phyloP scores from a whole-genome alignment of 2,329 filamentous ascomycete species.

The Neurospora sp. region DNA sequence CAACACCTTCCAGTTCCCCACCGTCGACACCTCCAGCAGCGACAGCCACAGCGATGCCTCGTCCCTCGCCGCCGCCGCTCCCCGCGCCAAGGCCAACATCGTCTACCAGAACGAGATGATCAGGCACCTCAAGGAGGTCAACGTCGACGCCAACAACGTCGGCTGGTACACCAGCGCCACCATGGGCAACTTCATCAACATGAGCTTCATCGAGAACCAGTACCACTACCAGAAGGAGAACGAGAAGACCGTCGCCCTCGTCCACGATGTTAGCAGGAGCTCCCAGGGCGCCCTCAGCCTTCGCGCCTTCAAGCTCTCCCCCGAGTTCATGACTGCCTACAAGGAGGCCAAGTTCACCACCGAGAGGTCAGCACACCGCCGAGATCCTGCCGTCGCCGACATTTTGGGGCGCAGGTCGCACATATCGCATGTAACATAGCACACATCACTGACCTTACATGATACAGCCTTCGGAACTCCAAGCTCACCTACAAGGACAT shows the following conservation, averaged over 20 bases:
- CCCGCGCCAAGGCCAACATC: slow-evolving; percentile 82
- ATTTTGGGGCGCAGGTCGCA: slow-evolving; percentile 2
- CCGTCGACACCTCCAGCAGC: slow-evolving; percentile 59
- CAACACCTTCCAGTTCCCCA: slow-evolving; percentile 90
- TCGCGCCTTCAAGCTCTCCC: slow-evolving; percentile 83
- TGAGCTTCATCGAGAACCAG: slow-evolving; percentile 95
- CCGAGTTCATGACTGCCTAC: slow-evolving; percentile 78
- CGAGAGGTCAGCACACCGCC: slow-evolving; percentile 58
- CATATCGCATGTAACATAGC: slow-evolving; percentile 6
- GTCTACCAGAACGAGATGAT: slow-evolving; percentile 96
- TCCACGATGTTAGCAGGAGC: slow-evolving; percentile 92
- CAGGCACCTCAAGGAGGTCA: slow-evolving; percentile 90
- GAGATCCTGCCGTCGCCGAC: not conserved
- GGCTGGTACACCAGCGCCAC: slow-evolving; percentile 98
- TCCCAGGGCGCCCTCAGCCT: slow-evolving; percentile 85
- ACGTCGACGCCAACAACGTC: slow-evolving; percentile 94
- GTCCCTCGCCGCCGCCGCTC: slow-evolving; percentile 73
- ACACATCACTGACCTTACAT: not conserved
- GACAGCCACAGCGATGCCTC: slow-evolving; percentile 67
- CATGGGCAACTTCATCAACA: slow-evolving; percentile 97
- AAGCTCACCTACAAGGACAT: slow-evolving; percentile 92
- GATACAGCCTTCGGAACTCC: slow-evolving; percentile 75
- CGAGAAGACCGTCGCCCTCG: slow-evolving; percentile 75
- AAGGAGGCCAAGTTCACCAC: slow-evolving; percentile 98
- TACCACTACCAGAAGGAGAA: slow-evolving; percentile 96